Base-by-base conservation (phyloP, 2,329 filamentous ascomycete species). In the Penicillium sp. region DNA sequence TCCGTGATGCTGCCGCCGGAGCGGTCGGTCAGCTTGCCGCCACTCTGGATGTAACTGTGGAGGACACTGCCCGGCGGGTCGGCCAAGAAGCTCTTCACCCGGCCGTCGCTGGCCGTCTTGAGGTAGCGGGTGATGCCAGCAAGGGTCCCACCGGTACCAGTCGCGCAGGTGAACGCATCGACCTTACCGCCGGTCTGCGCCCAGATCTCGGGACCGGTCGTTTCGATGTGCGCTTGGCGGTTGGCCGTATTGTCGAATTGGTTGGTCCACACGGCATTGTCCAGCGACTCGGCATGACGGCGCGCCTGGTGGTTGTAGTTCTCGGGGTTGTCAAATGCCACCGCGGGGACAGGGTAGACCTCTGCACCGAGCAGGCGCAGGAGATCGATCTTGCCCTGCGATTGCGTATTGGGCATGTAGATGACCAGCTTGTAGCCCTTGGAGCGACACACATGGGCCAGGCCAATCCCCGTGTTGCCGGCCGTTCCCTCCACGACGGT, bases 331-430 rank as follows among this genome's bases (percentile, higher is more conserved):
- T 98, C 93, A 72, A 96, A 98, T 3, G 95, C 89, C 15, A 98
- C 95, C 7, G 94, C 95, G 15, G 95, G 95, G 0, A 99, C 95
- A 17, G 95, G 93, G 79, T 96, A 90, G 37, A 99, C 95, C 78
- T 98, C 93, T 28, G 95, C 95, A 65, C 95, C 95, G 10, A 99
- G 85, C 38, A 98, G 83, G 8, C 94, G 86, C 65, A 99, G 82
- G 55, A 99, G 84, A 76, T 98, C 95, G 74, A 99, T 91, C 83
- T 99, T 99, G 75, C 93, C 95, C 80, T 96, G 94, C 20, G 93
- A 96, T 81, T 98, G 95, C 51, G 94, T 98, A 83, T 99, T 90
- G 70, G 95, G 95, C 95, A 99, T 98, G 86, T 98, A 99, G 75
- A 99, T 99, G 73, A 98, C 93, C 53, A 96, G 88, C 75, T 90